phyloP scores from a whole-genome alignment of 2,329 filamentous ascomycete species.

The Paecilomyces niveus region DNA sequence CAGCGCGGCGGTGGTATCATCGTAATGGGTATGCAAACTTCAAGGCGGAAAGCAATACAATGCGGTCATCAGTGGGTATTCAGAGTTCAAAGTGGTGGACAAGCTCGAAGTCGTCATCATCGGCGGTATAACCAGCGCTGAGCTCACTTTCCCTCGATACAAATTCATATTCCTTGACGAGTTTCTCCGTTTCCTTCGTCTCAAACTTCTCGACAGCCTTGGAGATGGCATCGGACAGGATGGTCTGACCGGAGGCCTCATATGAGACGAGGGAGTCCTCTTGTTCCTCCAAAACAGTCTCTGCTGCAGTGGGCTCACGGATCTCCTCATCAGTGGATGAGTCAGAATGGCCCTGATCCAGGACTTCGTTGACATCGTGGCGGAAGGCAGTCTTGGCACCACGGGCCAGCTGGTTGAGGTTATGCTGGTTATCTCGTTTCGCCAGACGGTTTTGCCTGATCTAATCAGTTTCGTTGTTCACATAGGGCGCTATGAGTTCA shows the following conservation, averaged over 20 bases:
- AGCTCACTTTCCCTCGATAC: conserved; percentile 32
- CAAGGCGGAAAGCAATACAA: neutral
- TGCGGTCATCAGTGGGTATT: neutral
- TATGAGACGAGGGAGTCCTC: conserved; percentile 46
- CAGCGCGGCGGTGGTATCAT: conserved; percentile 1
- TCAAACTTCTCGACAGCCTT: conserved; percentile 55
- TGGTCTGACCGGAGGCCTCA: conserved; percentile 49
- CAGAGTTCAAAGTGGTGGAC: conserved; percentile 26
- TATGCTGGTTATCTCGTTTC: conserved; percentile 8
- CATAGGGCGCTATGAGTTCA: neutral
- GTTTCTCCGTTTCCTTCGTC: conserved; percentile 53
- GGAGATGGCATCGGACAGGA: conserved; percentile 50
- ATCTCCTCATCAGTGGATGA: conserved; percentile 25
- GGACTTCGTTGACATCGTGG: conserved; percentile 26
- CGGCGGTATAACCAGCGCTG: conserved; percentile 18
- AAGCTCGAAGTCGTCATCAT: conserved; percentile 37
- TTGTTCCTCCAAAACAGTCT: conserved; percentile 39
- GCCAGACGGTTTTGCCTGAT: neutral
- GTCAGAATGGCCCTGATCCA: conserved; percentile 19
- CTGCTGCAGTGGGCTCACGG: conserved; percentile 36
- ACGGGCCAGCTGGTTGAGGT: conserved; percentile 11
- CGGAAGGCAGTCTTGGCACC: conserved; percentile 18
- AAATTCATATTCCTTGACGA: conserved; percentile 56
- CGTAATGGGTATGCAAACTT: neutral
- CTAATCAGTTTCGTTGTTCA: neutral